Evolutionary conservation across 225 moss, liverwort and hornwort species (phyloP).

Genomic region (Lunularia cruciata): DNA sequence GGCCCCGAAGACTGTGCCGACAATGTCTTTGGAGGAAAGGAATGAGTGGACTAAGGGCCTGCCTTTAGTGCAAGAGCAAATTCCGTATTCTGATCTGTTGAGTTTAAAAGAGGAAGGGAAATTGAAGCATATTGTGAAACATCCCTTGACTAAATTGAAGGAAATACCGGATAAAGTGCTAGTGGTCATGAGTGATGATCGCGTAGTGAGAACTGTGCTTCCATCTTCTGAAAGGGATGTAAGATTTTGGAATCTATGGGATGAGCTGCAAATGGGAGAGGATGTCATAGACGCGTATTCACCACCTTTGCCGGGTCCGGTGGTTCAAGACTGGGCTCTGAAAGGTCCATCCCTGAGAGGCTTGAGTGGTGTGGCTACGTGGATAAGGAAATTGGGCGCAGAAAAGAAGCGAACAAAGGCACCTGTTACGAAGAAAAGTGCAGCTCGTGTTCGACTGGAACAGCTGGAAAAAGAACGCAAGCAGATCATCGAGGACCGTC

Average conservation of each 20-base stretch:
- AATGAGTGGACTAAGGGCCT: constrained; percentile 75
- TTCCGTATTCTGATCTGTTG: constrained; percentile 79
- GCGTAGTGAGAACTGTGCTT: constrained; percentile 79
- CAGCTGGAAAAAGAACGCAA: constrained; percentile 68
- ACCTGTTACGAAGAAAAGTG: constrained; percentile 37
- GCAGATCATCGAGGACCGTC: constrained; percentile 40
- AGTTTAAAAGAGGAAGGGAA: constrained; percentile 58
- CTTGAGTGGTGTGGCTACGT: constrained; percentile 53
- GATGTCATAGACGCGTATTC: constrained; percentile 83
- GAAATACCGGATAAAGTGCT: constrained; percentile 68
- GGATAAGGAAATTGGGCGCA: constrained; percentile 49
- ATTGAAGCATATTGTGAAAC: constrained; percentile 84
- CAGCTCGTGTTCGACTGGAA: constrained; percentile 63
- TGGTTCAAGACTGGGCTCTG: constrained; percentile 79
- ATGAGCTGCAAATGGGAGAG: constrained; percentile 54
- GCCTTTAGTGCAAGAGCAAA: constrained; percentile 68
- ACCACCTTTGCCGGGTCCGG: constrained; percentile 65
- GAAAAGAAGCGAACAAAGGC: constrained; percentile 19
- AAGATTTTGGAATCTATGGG: constrained; percentile 76
- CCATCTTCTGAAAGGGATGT: constrained; percentile 81
- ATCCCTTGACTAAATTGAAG: constrained; percentile 69
- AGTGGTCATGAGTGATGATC: constrained; percentile 74
- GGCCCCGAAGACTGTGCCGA: constrained; percentile 55
- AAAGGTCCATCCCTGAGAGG: constrained; percentile 73
- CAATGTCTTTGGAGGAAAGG: constrained; percentile 83